These are phyloP conservation scores for Clavispora asparagi DNA, from an alignment of 805 yeast species.

Conservation along the genomic window DNA sequence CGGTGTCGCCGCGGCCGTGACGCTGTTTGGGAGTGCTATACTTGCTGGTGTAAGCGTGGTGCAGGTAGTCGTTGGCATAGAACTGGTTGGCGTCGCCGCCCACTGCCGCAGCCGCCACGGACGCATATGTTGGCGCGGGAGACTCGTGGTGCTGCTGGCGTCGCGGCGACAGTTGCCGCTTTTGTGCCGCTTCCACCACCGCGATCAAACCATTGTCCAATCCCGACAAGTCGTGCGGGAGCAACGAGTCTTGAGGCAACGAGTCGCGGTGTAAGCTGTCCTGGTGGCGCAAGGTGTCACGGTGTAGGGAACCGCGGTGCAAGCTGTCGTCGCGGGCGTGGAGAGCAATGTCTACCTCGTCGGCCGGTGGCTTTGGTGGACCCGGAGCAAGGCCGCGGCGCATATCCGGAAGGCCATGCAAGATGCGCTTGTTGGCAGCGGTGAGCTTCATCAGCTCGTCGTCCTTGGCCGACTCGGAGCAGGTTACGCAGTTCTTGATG, in stretches of 20 bases:
- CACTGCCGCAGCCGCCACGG: slow-evolving; percentile 31
- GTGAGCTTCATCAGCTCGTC: slow-evolving; percentile 13
- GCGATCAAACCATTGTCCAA: slow-evolving; percentile 48
- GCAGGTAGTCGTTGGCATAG: slow-evolving; percentile 9
- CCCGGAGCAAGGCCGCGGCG: slow-evolving; percentile 17
- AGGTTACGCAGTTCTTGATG: slow-evolving; percentile 68
- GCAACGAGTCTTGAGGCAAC: slow-evolving; percentile 18
- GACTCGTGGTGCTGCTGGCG: slow-evolving; percentile 8
- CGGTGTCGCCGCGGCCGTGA: slow-evolving; percentile 18
- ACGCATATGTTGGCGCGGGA: slow-evolving; percentile 22
- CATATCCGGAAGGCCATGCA: slow-evolving; percentile 3
- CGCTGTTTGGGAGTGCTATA: slow-evolving; percentile 8
- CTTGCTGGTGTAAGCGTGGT: slow-evolving; percentile 6
- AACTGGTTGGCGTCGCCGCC: slow-evolving; percentile 16
- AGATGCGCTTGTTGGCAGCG: slow-evolving; percentile 16
- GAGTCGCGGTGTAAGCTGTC: no score
- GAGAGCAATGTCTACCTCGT: slow-evolving; percentile 29
- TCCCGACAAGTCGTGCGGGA: slow-evolving; percentile 37
- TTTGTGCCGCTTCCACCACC: slow-evolving; percentile 56
- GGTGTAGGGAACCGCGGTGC: slow-evolving; percentile 12
- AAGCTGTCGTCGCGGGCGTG: background rate
- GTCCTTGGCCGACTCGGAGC: slow-evolving; percentile 47
- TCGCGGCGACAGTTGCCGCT: slow-evolving; percentile 23
- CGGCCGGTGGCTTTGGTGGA: slow-evolving; percentile 10
- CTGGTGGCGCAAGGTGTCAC: no score